Conservation (phyloP, 768 basidiomycete genomes). For the Paxillus rubicundulus region DNA sequence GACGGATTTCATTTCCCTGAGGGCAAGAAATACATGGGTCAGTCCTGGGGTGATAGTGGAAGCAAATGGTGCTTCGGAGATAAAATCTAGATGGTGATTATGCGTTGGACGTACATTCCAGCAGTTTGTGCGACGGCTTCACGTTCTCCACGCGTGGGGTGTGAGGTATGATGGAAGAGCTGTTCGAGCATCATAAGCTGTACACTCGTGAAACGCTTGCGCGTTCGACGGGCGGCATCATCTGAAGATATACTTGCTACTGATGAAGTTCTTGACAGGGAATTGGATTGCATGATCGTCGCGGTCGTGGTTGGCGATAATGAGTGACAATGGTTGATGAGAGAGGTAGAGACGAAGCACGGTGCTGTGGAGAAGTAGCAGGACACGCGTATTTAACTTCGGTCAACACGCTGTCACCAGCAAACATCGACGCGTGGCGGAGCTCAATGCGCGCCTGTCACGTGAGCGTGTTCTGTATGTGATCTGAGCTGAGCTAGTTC, state of each 20-base stretch:
- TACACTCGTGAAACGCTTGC: constrained; percentile 64
- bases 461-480: constrained; percentile 26
- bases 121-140: constrained; percentile 59
- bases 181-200: constrained; percentile 74
- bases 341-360: background rate
- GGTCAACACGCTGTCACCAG: constrained; percentile 1
- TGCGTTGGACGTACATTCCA: constrained; percentile 50
- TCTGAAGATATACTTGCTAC: constrained; percentile 55
- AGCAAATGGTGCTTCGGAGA: constrained; percentile 7
- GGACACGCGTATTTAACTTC: constrained; percentile 24
- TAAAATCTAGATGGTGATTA: background rate
- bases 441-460: constrained; percentile 23
- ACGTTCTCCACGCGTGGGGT: constrained; percentile 73
- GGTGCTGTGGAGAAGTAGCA: background rate
- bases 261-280: constrained; percentile 55
- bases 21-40: constrained; percentile 2
- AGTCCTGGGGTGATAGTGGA: constrained; percentile 3
- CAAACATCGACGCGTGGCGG: constrained; percentile 30
- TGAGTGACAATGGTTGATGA: background rate
- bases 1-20: constrained; percentile 36
- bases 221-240: constrained; percentile 53
- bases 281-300: constrained; percentile 14
- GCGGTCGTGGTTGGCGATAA: constrained; percentile 5
- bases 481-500: constrained; percentile 9
- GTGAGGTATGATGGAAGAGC: constrained; percentile 68